Evolutionary conservation across 2,329 filamentous ascomycete genomes (phyloP).

Genomic region (Westerdykella sp.): DNA sequence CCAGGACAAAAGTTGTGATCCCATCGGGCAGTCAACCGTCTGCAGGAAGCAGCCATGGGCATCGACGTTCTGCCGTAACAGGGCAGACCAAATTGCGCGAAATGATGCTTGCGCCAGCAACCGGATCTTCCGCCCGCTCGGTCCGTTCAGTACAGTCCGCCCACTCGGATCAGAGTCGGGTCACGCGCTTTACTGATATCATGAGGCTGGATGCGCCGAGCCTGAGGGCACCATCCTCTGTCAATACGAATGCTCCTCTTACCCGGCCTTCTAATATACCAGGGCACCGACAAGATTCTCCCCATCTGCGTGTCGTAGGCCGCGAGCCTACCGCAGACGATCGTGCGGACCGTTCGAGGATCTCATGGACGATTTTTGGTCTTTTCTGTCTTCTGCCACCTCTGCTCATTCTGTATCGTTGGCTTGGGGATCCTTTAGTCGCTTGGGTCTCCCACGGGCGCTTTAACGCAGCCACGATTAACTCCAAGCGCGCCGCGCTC

Average conservation of each 20-base stretch:
- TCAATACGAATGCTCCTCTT: slow-evolving; percentile 26
- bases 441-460: slow-evolving; percentile 24
- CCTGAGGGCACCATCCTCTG: slow-evolving; percentile 17
- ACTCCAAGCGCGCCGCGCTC: slow-evolving; percentile 28
- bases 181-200: slow-evolving; percentile 16
- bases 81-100: slow-evolving; percentile 31
- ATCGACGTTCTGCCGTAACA: slow-evolving; percentile 25
- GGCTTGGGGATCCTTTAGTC: slow-evolving; percentile 28
- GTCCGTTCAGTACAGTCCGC: too few relatives aligned
- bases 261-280: neutral
- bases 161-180: neutral
- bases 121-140: slow-evolving; percentile 7
- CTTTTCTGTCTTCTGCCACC: slow-evolving; percentile 33
- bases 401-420: slow-evolving; percentile 33
- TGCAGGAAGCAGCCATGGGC: neutral
- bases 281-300: slow-evolving; percentile 10
- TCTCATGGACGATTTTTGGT: slow-evolving; percentile 32
- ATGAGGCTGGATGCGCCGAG: slow-evolving; percentile 1
- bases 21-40: neutral
- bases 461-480: slow-evolving; percentile 21
- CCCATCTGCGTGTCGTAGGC: slow-evolving; percentile 27
- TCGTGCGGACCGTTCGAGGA: slow-evolving; percentile 20
- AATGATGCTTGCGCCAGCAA: slow-evolving; percentile 28
- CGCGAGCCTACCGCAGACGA: slow-evolving; percentile 17
- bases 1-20: too few relatives aligned